Percentiles rank a stretch among this genome's conserved stretches.
phyloP scores from a whole-genome alignment of 2,329 filamentous ascomycete genomes.

The Blastomyces emzantsi region DNA sequence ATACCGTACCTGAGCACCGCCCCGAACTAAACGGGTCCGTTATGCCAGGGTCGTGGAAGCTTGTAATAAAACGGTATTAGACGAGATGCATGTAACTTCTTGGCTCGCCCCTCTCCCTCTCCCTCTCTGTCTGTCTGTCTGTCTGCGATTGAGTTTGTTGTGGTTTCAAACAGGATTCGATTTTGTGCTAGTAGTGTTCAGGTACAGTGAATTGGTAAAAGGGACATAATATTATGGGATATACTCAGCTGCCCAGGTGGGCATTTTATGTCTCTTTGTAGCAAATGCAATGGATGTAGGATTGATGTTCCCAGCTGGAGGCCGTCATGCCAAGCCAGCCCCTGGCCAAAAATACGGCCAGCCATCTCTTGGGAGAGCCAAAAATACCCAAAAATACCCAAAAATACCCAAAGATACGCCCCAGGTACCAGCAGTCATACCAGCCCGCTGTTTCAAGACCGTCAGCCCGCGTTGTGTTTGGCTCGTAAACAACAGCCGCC shows the following conservation, averaged over 20 bases:
- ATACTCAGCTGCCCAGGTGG: too few relatives aligned
- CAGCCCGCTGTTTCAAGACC: conserved; percentile 6
- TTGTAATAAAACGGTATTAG: neutral
- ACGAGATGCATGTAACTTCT: neutral
- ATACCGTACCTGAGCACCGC: neutral
- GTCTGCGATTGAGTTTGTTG: neutral
- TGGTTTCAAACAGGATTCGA: too few relatives aligned
- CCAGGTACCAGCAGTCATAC: neutral
- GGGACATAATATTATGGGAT: too few relatives aligned
- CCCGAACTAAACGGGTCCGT: neutral
- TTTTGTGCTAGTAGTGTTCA: too few relatives aligned
- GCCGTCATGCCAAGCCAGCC: neutral
- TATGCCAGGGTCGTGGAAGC: neutral
- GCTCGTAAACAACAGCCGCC: too few relatives aligned
- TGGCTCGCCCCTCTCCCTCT: neutral
- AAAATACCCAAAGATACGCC: too few relatives aligned
- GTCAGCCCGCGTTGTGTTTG: neutral
- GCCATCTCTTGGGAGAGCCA: neutral
- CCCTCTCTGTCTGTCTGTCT: too few relatives aligned
- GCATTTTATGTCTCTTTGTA: too few relatives aligned
- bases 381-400: neutral
- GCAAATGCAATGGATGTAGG: too few relatives aligned
- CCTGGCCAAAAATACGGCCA: neutral
- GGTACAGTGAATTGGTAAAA: too few relatives aligned
- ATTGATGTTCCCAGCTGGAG: too few relatives aligned